A percentile compares a stretch with the other conserved stretches of the same genome.
Conservation (phyloP, 2,329 filamentous ascomycete genomes). For the Fusarium luffae region DNA sequence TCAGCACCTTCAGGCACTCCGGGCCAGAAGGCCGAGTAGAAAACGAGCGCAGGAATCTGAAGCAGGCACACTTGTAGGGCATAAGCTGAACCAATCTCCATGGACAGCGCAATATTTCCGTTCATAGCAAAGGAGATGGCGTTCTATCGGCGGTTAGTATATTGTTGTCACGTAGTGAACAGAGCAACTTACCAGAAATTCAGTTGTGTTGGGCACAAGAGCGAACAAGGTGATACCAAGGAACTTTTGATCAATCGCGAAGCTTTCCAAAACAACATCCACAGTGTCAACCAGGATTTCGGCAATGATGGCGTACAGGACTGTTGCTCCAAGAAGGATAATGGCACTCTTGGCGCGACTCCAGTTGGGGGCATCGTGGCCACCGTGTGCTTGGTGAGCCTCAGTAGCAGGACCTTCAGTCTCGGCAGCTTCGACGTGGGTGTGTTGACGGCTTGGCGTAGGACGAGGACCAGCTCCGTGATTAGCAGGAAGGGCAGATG, state of each 20-base stretch:
- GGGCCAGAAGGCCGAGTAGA: constrained; percentile 85
- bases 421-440: constrained; percentile 32
- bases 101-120: constrained; percentile 96
- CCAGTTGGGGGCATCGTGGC: constrained; percentile 99
- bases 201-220: constrained; percentile 96
- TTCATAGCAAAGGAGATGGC: constrained; percentile 99
- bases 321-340: constrained; percentile 86
- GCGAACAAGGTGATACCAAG: constrained; percentile 96
- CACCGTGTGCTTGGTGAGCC: constrained; percentile 65
- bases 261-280: constrained; percentile 91
- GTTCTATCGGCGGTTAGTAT: constrained; percentile 66
- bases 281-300: constrained; percentile 98
- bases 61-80: constrained; percentile 95
- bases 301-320: constrained; percentile 95
- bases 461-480: constrained; percentile 35
- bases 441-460: constrained; percentile 50
- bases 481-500: constrained; percentile 47
- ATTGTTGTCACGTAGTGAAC: neutral
- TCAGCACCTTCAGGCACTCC: constrained; percentile 52
- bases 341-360: constrained; percentile 89
- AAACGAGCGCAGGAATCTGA: constrained; percentile 90
- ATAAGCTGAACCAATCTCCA: constrained; percentile 99
- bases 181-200: constrained; percentile 79
- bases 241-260: constrained; percentile 96
- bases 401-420: constrained; percentile 50